Evolutionary conservation across 2,329 filamentous ascomycete species (phyloP).

Genomic region (Paecilomyces dactylethromorphus): DNA sequence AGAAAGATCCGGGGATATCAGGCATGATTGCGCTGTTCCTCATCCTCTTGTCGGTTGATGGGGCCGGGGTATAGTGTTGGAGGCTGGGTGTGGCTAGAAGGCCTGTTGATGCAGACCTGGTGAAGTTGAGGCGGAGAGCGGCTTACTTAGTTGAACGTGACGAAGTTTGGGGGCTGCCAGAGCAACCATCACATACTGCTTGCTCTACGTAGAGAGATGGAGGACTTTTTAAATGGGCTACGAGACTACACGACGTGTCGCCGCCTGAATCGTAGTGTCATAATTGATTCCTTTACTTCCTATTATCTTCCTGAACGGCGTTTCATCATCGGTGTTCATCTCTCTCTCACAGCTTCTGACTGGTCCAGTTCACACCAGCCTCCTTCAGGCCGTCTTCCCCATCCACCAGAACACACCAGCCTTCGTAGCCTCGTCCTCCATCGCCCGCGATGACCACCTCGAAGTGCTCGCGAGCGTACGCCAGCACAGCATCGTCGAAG

Average conservation of each 20-base stretch:
- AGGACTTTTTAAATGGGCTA: not conserved
- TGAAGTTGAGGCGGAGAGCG: not conserved
- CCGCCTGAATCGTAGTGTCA: not conserved
- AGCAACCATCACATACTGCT: not conserved
- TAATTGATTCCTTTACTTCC: not conserved
- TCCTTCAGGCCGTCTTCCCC: constrained; percentile 55
- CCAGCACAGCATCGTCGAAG: constrained; percentile 69
- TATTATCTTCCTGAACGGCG: constrained; percentile 3
- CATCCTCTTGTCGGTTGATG: not conserved
- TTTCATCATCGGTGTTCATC: not conserved
- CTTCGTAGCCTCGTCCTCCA: constrained; percentile 60
- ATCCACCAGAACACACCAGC: constrained; percentile 85
- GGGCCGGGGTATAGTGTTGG: not conserved
- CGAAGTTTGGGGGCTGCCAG: not conserved
- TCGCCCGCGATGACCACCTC: constrained; percentile 61
- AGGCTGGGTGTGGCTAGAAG: not conserved
- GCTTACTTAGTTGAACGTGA: not conserved
- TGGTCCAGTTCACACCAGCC: constrained; percentile 50
- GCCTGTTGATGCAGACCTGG: not conserved
- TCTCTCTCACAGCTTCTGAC: constrained; percentile 32
- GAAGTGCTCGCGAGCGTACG: constrained; percentile 64
- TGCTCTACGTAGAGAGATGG: not conserved
- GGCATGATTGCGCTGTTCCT: not conserved
- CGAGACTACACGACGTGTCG: not conserved
- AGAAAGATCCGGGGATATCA: constrained; percentile 16